Evolutionary conservation across 805 yeast species (phyloP), one percentile per base, ranked within the genome.

Genomic region (Ogataea allantospora): DNA sequence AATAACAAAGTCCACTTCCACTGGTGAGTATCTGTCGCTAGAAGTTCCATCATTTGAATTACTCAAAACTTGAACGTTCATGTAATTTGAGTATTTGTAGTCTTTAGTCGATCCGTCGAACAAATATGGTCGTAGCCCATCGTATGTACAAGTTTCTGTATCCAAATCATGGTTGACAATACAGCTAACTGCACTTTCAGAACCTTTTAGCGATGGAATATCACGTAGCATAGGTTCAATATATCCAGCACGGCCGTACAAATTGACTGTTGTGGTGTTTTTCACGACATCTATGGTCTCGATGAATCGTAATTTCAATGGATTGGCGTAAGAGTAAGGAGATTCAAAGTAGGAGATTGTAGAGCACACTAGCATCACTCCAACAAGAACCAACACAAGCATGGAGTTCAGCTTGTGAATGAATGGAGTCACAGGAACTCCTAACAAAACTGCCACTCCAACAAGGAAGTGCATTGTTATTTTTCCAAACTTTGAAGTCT

Each of bases 231-330:
- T 57, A 6, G 70, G 57, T 31, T 57, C 53, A 16, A 79, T 62
- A 39, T 66, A 67, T 7, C 77, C 78, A 14, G 61, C 59, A 46
- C 82, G 70, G 4, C 83, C 85, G 44, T 43, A 62, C 0, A 79
- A 70, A 16, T 59, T 61, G 13, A 77, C 78, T 20, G 51, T 53
- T 11, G 79, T 60, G 4, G 53, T 52, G 3, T 39, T 32, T 11
- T 25, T 12, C 2, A 46, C 43, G 24, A 62, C 54, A 46, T 83
- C 74, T 35, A 83, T 67, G 2, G 66, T 62, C 59, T 88, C 89
- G 23, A 78, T 62, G 51, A 83, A 83, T 46, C 89, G 68, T 40
- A 86, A 65, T 56, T 87, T 88, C 58, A 87, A 57, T 4, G 96
- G 96, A 22, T 74, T 66, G 5, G 61, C 51, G 17, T 67, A 65